Conservation (phyloP, 163 green algal genomes). For the Botryococcus braunii region DNA sequence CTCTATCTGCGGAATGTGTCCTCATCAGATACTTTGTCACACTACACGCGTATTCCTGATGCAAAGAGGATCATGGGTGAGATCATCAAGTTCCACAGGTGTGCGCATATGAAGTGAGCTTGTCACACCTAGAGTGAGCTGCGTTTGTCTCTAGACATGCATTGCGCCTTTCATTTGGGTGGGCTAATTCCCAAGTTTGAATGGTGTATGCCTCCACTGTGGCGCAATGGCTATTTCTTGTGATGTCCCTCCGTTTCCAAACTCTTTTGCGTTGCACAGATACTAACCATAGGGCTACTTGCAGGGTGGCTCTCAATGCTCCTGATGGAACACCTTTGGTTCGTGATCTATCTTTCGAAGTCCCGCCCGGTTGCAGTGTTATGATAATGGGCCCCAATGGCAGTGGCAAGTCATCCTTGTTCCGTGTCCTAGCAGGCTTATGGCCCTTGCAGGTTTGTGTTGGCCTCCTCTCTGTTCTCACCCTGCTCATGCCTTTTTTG, state of each 20-base stretch:
- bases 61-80: conserved; percentile 33
- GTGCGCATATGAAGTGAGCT: no score
- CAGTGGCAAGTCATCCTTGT: conserved; percentile 83
- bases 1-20: conserved; percentile 70
- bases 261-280: no score
- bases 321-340: conserved; percentile 78
- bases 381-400: conserved; percentile 95
- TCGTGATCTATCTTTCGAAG: conserved; percentile 76
- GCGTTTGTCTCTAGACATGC: no score
- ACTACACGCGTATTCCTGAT: no score
- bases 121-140: conserved; percentile 2
- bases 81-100: conserved; percentile 45
- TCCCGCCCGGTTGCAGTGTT: conserved; percentile 51
- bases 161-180: no score
- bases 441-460: conserved; percentile 72
- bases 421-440: conserved; percentile 80
- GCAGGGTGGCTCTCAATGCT: conserved; percentile 60
- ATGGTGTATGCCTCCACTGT: no score
- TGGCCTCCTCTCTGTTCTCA: no score
- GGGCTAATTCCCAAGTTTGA: no score
- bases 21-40: conserved; percentile 7
- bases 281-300: no score
- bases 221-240: no score
- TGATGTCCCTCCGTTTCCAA: no score
- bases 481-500: no score